Base-by-base conservation (phyloP, 345 rosid genomes). In the Salix brachista region DNA sequence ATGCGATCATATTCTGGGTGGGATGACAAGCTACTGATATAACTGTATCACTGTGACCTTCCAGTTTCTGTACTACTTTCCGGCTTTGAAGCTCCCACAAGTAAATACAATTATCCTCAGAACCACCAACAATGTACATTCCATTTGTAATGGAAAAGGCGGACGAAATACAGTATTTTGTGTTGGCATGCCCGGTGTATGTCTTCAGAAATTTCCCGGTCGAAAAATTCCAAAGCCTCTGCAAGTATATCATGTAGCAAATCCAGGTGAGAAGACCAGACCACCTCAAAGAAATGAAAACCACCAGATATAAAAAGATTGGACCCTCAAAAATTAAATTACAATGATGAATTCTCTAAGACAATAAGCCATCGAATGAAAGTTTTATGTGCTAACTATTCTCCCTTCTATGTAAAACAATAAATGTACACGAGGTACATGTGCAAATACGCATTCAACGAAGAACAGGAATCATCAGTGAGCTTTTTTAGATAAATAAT, bases 21-120 rank as follows among this genome's bases (percentile, higher is more conserved):
- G 98, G 98, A 77, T 93, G 97, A 71, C 95, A 96, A 37, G 98
- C 89, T 28, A 96, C 97, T 10, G 88, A 88, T 82, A 93, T 81
- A 56, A 93, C 97, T 0, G 91, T 74, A 76, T 93, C 99, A 13
- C 88, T 90, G 67, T 96, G 99, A 60, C 98, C 97, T 86, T 96
- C 94, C 83, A 96, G 85, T 83, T 91, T 96, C 89, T 96, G 99
- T 77, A 93, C 88, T 71, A 91, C 52, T 79, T 88, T 91, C 80
- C 94, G 80, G 8, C 88, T 80, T 85, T 96, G 97, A 54, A 96
- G 90, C 44, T 96, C 99, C 98, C 98, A 96, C 84, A 93, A 76
- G 86, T 90, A 92, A 25, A 96, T 90, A 75, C 87, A 86, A 25
- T 84, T 87, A 77, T 96, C 99, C 79, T 96, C 98, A 0, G 99